Percentiles rank a stretch among this genome's conserved stretches.
Conservation (phyloP, 306 rosid species). For the Cicer cuneatum region DNA sequence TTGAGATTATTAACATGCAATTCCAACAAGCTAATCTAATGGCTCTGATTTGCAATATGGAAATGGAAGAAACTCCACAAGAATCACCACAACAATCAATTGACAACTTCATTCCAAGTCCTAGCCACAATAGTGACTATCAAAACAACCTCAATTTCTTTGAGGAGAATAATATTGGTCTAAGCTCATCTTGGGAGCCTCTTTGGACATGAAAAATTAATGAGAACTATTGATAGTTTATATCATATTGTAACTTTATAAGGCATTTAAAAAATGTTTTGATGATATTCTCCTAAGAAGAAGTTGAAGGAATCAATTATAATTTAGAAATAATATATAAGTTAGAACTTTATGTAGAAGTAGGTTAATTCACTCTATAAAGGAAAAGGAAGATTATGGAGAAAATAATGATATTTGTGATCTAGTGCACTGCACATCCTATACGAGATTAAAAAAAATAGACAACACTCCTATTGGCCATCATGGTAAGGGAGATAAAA, state of each 20-base stretch:
- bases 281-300: slow-evolving; percentile 72
- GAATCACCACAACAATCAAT: slow-evolving; percentile 59
- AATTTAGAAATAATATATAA: slow-evolving; percentile 13
- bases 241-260: too few species aligned
- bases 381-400: slow-evolving; percentile 32
- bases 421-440: slow-evolving; percentile 45
- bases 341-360: slow-evolving; percentile 1
- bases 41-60: slow-evolving; percentile 73
- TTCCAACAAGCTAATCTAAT: slow-evolving; percentile 82
- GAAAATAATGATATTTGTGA: slow-evolving; percentile 19
- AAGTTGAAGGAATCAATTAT: slow-evolving; percentile 44
- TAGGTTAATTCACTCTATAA: slow-evolving; percentile 30
- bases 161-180: slow-evolving; percentile 54
- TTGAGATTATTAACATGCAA: slow-evolving; percentile 79
- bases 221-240: slow-evolving; percentile 2
- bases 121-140: slow-evolving; percentile 41
- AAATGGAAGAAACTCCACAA: slow-evolving; percentile 63
- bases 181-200: slow-evolving; percentile 71
- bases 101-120: slow-evolving; percentile 52
- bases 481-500: too few species aligned
- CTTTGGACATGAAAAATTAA: slow-evolving; percentile 65
- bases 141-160: slow-evolving; percentile 57
- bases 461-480: too few species aligned
- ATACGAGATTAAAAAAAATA: slow-evolving; percentile 38
- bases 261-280: slow-evolving; percentile 36